phyloP scores from a whole-genome alignment of 2,329 filamentous ascomycete species.

The Neurospora sp. region DNA sequence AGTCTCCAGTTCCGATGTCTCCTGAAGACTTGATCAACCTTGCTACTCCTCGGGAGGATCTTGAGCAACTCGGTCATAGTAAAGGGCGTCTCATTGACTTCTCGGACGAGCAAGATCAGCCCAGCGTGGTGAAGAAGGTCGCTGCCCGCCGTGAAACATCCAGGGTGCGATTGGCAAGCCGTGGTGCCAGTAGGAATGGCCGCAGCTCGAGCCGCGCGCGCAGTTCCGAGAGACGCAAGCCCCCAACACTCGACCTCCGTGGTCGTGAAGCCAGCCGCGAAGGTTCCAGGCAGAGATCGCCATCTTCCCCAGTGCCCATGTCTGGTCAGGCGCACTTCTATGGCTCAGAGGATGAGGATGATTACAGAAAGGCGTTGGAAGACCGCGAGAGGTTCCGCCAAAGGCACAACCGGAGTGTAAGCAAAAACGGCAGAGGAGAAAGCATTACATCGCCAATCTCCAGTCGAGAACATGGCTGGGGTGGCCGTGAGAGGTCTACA shows the following conservation, averaged over 20 bases:
- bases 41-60: constrained; percentile 34
- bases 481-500: constrained; percentile 18
- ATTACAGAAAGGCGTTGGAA: constrained; percentile 42
- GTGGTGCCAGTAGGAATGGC: constrained; percentile 34
- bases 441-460: constrained; percentile 27
- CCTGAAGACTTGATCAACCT: constrained; percentile 70
- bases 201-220: constrained; percentile 17
- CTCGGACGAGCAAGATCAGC: constrained; percentile 25
- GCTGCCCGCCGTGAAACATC: constrained; percentile 21
- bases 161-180: constrained; percentile 30
- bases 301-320: constrained; percentile 73
- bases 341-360: constrained; percentile 57
- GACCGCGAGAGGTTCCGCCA: constrained; percentile 47
- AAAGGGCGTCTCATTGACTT: constrained; percentile 16
- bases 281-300: constrained; percentile 55
- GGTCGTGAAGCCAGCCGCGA: constrained; percentile 55
- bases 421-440: constrained; percentile 26
- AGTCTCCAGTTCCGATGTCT: constrained; percentile 89
- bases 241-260: constrained; percentile 37
- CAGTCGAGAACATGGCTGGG: constrained; percentile 3
- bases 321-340: constrained; percentile 40
- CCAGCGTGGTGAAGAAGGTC: constrained; percentile 35
- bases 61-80: constrained; percentile 16
- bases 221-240: constrained; percentile 36
- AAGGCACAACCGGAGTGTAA: constrained; percentile 43